Percentiles rank a stretch among this genome's conserved stretches.
Evolutionary conservation across 257 asterid genomes (phyloP).

Genomic region (Leptodermis oblonga): DNA sequence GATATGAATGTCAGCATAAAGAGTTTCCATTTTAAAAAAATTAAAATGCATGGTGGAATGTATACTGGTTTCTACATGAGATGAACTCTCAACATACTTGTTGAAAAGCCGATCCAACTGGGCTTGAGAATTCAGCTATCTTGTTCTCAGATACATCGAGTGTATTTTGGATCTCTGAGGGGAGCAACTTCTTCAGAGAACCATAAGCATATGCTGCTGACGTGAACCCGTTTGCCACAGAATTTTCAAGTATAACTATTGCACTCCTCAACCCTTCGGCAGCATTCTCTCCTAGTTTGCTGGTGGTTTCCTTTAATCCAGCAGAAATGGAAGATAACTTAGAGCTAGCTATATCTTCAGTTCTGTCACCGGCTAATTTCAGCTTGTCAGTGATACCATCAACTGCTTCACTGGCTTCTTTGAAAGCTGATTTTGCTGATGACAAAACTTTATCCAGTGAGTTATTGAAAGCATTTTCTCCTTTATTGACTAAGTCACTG

Average conservation of each 20-base stretch:
- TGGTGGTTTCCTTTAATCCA: conserved; percentile 57
- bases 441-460: conserved; percentile 47
- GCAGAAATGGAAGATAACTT: conserved; percentile 50
- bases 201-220: conserved; percentile 57
- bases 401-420: conserved; percentile 39
- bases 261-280: conserved; percentile 51
- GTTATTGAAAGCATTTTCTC: conserved; percentile 40
- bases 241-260: conserved; percentile 52
- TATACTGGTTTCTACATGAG: not conserved
- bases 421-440: conserved; percentile 40
- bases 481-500: conserved; percentile 37
- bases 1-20: not conserved
- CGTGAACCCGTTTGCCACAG: conserved; percentile 43
- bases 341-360: conserved; percentile 58
- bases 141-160: conserved; percentile 50
- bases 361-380: conserved; percentile 36
- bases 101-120: conserved; percentile 53
- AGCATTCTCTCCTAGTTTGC: conserved; percentile 47
- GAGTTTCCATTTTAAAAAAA: conserved; percentile 1
- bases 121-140: conserved; percentile 31
- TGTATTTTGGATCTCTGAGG: conserved; percentile 51
- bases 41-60: not conserved
- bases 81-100: conserved; percentile 39
- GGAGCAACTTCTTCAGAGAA: conserved; percentile 63
- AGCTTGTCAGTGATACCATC: conserved; percentile 41